These are phyloP conservation scores for Phytophthora chlamydospora DNA, from an alignment of 352 stramenopile species.

Conservation along the genomic window DNA sequence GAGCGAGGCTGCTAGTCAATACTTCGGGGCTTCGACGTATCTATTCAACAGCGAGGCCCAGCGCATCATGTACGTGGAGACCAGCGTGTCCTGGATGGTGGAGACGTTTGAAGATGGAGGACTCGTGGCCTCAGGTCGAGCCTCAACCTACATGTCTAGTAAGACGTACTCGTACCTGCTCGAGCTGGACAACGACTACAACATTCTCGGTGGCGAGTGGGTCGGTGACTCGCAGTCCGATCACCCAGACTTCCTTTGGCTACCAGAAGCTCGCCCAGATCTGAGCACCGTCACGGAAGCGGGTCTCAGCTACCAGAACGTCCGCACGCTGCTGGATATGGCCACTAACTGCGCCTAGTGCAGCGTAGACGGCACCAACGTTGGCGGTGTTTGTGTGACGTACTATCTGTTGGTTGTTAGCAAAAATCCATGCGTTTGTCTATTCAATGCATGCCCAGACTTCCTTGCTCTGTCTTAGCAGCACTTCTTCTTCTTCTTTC, in stretches of 20 bases:
- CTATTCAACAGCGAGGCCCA: conserved; percentile 50
- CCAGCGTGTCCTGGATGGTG: conserved; percentile 50
- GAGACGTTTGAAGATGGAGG: conserved; percentile 49
- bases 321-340: conserved; percentile 31
- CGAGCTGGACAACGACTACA: conserved; percentile 45
- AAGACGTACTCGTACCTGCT: conserved; percentile 51
- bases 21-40: conserved; percentile 45
- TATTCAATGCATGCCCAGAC: neutral
- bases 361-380: neutral
- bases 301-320: conserved; percentile 41
- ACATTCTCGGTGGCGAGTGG: conserved; percentile 53
- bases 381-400: neutral
- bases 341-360: conserved; percentile 30
- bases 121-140: conserved; percentile 33
- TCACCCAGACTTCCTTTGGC: conserved; percentile 53
- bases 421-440: neutral
- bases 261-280: conserved; percentile 32
- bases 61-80: conserved; percentile 52
- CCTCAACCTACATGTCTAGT: conserved; percentile 29
- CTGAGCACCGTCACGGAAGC: conserved; percentile 34
- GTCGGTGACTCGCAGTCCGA: conserved; percentile 36
- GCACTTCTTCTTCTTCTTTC: conserved; percentile 44
- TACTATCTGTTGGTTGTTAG: conserved; percentile 15
- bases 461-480: conserved; percentile 15
- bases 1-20: conserved; percentile 36